These are phyloP conservation scores for Podospora bellae-mahoneyi DNA, from an alignment of 495 filamentous ascomycete species.

Conservation along the genomic window DNA sequence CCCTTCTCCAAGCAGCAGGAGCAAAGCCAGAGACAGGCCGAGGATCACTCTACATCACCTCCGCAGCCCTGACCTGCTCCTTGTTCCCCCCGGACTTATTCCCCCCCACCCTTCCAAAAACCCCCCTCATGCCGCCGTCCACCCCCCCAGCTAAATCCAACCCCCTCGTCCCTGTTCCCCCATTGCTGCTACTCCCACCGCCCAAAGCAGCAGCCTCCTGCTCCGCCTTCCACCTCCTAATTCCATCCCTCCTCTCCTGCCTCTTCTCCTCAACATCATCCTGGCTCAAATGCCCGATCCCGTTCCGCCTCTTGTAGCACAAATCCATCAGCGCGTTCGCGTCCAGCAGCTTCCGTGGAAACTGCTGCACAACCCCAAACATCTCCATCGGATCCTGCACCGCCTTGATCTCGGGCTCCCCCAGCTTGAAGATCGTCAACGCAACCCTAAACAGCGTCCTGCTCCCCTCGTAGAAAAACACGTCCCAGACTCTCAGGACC, in stretches of 20 bases:
- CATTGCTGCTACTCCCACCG: constrained; percentile 8
- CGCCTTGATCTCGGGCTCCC: constrained; percentile 73
- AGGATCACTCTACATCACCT: constrained; percentile 33
- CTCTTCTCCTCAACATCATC: constrained; percentile 60
- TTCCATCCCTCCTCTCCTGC: constrained; percentile 52
- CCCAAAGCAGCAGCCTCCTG: constrained; percentile 35
- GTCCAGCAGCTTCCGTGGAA: constrained; percentile 78
- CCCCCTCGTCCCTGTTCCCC: constrained; percentile 12
- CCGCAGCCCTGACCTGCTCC: constrained; percentile 30
- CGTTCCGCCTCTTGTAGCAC: constrained; percentile 73
- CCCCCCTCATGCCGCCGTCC: constrained; percentile 14
- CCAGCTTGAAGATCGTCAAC: constrained; percentile 87
- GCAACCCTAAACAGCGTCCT: constrained; percentile 94
- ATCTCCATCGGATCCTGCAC: constrained; percentile 92
- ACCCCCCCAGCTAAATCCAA: constrained; percentile 26
- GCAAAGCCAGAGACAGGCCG: constrained; percentile 25
- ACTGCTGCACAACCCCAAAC: constrained; percentile 89
- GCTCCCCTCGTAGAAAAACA: constrained; percentile 91
- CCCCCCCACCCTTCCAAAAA: constrained; percentile 22
- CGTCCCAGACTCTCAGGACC: constrained; percentile 89
- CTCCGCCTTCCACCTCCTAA: constrained; percentile 41
- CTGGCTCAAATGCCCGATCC: constrained; percentile 76
- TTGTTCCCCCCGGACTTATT: constrained; percentile 31
- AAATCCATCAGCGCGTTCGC: constrained; percentile 75
- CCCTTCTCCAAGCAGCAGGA: constrained; percentile 4